Evolutionary conservation across 1,284 basidiomycete species (phyloP).

Genomic region (Moesziomyces parantarcticus): DNA sequence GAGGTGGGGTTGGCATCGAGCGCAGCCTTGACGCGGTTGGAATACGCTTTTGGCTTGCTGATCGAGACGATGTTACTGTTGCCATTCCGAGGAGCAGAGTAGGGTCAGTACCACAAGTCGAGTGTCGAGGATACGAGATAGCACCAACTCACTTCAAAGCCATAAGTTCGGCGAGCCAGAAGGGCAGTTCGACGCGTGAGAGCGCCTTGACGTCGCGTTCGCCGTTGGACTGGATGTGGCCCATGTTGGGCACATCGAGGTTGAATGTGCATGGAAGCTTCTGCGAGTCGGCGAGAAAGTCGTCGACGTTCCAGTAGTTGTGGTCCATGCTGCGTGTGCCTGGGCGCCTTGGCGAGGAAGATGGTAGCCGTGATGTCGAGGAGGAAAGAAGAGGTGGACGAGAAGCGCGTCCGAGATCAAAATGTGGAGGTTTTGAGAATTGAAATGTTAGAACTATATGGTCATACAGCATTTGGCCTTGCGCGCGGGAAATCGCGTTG

Average conservation of each 20-base stretch:
- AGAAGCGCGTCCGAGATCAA: too few species aligned
- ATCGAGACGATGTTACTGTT: conserved; percentile 58
- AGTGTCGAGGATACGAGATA: neutral
- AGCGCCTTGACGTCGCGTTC: conserved; percentile 57
- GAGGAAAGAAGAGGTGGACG: neutral
- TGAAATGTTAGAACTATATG: too few species aligned
- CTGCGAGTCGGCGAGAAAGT: conserved; percentile 59
- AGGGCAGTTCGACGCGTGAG: conserved; percentile 62
- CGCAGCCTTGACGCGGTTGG: conserved; percentile 56
- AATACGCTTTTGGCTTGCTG: conserved; percentile 60
- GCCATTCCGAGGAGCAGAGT: neutral
- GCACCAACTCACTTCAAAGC: conserved; percentile 54
- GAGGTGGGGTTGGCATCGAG: conserved; percentile 59
- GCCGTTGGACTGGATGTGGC: conserved; percentile 58
- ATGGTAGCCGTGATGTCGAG: neutral
- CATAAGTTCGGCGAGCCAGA: conserved; percentile 64
- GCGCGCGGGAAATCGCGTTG: too few species aligned
- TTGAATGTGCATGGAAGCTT: conserved; percentile 62
- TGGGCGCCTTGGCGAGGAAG: neutral
- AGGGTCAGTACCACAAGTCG: too few species aligned
- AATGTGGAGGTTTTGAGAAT: too few species aligned
- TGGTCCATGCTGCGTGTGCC: conserved; percentile 48
- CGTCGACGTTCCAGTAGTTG: conserved; percentile 63
- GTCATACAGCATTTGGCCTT: too few species aligned
- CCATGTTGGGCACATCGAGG: conserved; percentile 62